Evolutionary conservation across 306 rosid species (phyloP).

Genomic region (Castanea mollissima): DNA sequence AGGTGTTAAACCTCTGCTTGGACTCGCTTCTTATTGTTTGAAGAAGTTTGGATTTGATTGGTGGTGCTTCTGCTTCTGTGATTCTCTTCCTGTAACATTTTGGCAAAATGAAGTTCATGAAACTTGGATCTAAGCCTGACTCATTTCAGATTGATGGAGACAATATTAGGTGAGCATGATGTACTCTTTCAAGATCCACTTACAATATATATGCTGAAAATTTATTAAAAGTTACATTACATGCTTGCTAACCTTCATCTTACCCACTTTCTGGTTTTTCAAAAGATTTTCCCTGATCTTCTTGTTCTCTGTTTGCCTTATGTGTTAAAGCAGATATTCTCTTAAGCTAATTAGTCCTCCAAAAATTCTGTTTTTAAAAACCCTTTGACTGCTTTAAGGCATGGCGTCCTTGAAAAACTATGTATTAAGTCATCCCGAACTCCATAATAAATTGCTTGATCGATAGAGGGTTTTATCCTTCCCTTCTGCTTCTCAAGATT

Average conservation of each 20-base stretch:
- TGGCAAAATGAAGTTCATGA: slow-evolving; percentile 85
- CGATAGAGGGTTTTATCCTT: background rate
- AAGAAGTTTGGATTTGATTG: slow-evolving; percentile 6
- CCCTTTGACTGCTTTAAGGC: background rate
- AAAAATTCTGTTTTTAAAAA: background rate
- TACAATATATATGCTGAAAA: background rate
- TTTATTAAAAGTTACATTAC: background rate
- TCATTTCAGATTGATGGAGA: slow-evolving; percentile 77
- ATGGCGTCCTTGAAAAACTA: background rate
- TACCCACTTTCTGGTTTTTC: background rate
- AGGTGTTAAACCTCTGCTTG: slow-evolving; percentile 15
- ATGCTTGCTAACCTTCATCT: background rate
- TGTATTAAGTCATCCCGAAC: background rate
- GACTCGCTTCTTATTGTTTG: slow-evolving; percentile 2
- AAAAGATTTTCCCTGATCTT: background rate
- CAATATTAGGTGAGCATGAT: slow-evolving; percentile 56
- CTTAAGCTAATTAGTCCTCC: background rate
- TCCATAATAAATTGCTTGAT: background rate
- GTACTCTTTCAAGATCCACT: slow-evolving; percentile 16
- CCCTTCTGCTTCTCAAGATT: background rate
- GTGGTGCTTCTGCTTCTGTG: background rate
- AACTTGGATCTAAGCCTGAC: slow-evolving; percentile 92
- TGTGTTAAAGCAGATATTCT: background rate
- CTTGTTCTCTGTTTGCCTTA: background rate
- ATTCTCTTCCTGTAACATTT: background rate